A percentile compares a stretch with the other conserved stretches of the same genome.
Evolutionary conservation across 2,329 filamentous ascomycete genomes (phyloP).

Genomic region (Drechslera avenae): DNA sequence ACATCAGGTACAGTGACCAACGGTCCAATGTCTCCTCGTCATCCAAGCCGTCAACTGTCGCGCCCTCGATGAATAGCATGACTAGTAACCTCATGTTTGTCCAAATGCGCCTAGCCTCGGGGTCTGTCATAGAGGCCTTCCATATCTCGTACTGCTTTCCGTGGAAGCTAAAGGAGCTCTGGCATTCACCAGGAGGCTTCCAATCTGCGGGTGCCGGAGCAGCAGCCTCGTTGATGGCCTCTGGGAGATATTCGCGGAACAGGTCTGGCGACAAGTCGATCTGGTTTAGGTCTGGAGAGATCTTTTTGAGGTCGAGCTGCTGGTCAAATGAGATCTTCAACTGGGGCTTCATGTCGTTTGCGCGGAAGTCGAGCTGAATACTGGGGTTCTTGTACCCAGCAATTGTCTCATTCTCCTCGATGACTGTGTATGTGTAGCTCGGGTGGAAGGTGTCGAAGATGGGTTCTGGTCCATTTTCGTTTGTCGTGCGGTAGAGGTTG

Average conservation of each 20-base stretch:
- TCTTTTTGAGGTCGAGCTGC: constrained; percentile 72
- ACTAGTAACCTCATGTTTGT: constrained; percentile 82
- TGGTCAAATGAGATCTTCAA: constrained; percentile 72
- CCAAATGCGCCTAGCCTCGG: constrained; percentile 71
- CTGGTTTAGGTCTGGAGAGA: constrained; percentile 63
- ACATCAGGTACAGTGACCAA: constrained; percentile 89
- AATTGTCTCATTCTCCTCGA: constrained; percentile 89
- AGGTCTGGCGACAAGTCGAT: constrained; percentile 69
- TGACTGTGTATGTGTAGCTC: constrained; percentile 87
- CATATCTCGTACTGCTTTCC: constrained; percentile 80
- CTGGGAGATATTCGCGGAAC: constrained; percentile 48
- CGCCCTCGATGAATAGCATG: constrained; percentile 90
- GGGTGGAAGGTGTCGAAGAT: constrained; percentile 75
- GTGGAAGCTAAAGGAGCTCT: constrained; percentile 66
- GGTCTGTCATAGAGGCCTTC: constrained; percentile 75
- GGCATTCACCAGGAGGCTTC: constrained; percentile 75
- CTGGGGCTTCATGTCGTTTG: constrained; percentile 78
- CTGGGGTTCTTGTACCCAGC: constrained; percentile 86
- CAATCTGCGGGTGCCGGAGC: constrained; percentile 49
- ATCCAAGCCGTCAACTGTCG: constrained; percentile 74
- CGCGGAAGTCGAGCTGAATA: constrained; percentile 72
- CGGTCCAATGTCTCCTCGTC: constrained; percentile 73
- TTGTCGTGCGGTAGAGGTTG: constrained; percentile 42
- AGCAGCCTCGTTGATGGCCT: constrained; percentile 53
- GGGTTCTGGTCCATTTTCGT: constrained; percentile 24